Evolutionary conservation across 208 protist genomes (phyloP), one percentile per base, ranked within the genome.

Genomic region (Leptomonas pyrrhocoris): DNA sequence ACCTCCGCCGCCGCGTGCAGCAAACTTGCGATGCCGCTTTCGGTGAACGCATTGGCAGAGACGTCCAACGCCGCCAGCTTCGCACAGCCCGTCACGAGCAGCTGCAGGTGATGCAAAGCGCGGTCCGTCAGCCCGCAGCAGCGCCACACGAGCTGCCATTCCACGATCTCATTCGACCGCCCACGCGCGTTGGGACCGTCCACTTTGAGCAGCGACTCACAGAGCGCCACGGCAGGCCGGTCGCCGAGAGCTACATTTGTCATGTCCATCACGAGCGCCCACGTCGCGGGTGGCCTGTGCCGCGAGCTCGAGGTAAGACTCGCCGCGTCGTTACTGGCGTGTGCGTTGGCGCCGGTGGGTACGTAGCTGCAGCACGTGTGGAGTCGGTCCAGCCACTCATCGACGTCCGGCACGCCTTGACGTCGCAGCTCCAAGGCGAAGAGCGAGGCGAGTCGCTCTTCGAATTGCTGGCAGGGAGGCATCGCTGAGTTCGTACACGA

Each of bases 141-240:
- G 13, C 70, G 71, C 50, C 86, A 70, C 11, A 70, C 21, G 9
- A 89, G 23, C 8, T 80, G 81, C 80, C 80, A 86, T 53, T 79
- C 74, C 15, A 31, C 38, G 3, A 85, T 56, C 15, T 36, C 40
- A 54, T 57, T 31, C 11, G 43, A 18, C 6, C 27, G 45, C 27
- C 31, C 19, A n/a, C 58, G 73, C 25, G 34, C 46, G 43, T 55
- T 57, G 0, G 59, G 46, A 2, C 48, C 27, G 12, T 81, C 68
- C 9, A 89, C 57, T 57, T 88, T 90, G 28, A 92, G 40, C 25
- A 94, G 74, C 18, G 80, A 50, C 75, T 94, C 89, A 16, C 70
- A 79, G 15, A 92, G 51, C 8, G 89, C 89, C 12, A 94, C 77
- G 11, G 61, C 55, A 16, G 81, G 74, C 53, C 79, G 81, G 68